Conservation (phyloP, 75 land plant genomes). For the Picea glauca region DNA sequence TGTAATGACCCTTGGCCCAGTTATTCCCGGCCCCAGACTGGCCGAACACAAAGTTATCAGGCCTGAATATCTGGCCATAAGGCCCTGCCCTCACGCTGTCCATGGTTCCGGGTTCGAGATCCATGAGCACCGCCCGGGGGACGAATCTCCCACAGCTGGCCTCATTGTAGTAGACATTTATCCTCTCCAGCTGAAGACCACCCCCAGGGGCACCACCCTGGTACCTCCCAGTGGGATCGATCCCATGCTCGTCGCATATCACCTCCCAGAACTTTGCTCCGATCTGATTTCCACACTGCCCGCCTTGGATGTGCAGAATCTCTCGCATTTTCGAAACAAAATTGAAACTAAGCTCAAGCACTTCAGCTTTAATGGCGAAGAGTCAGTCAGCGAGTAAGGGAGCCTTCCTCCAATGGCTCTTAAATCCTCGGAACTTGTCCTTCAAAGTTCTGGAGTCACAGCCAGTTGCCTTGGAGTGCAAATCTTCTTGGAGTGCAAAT, state of each 20-base stretch:
- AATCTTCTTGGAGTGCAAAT: too few species aligned
- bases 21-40: slow-evolving; percentile 53
- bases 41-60: slow-evolving; percentile 46
- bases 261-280: slow-evolving; percentile 49
- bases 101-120: slow-evolving; percentile 44
- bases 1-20: slow-evolving; percentile 54
- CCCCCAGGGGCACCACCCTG: slow-evolving; percentile 14
- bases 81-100: slow-evolving; percentile 30
- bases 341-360: too few species aligned
- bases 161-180: slow-evolving; percentile 37
- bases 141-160: slow-evolving; percentile 33
- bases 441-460: too few species aligned
- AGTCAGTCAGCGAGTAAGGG: too few species aligned
- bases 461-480: too few species aligned
- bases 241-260: slow-evolving; percentile 47
- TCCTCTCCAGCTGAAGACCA: slow-evolving; percentile 31
- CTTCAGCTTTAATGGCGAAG: too few species aligned
- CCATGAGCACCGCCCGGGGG: slow-evolving; percentile 42
- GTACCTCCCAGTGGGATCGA: slow-evolving; percentile 41
- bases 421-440: too few species aligned
- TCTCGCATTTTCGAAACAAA: slow-evolving; percentile 26
- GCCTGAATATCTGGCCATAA: slow-evolving; percentile 45
- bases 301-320: slow-evolving; percentile 45
- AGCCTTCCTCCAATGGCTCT: too few species aligned
- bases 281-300: slow-evolving; percentile 53